Evolutionary conservation across 495 filamentous ascomycete species (phyloP).

Genomic region (Darksidea phi): DNA sequence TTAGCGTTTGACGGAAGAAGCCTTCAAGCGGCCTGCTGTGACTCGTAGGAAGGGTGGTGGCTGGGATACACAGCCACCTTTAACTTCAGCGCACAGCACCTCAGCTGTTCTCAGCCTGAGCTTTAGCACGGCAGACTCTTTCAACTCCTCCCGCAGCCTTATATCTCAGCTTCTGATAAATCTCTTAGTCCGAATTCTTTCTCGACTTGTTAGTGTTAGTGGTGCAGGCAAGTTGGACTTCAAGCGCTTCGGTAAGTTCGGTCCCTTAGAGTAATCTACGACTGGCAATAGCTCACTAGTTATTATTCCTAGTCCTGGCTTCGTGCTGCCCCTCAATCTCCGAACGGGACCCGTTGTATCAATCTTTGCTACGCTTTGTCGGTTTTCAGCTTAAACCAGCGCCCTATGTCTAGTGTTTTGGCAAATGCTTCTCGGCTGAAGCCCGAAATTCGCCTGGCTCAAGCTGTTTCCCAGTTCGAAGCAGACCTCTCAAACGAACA

Average conservation of each 20-base stretch:
- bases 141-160: slow-evolving; percentile 3
- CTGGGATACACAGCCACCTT: slow-evolving; percentile 16
- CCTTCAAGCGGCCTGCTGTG: slow-evolving; percentile 7
- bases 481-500: slow-evolving; percentile 44
- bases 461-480: slow-evolving; percentile 48
- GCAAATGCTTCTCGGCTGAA: slow-evolving; percentile 48
- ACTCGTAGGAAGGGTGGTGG: background rate
- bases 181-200: slow-evolving; percentile 6
- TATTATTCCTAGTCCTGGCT: background rate
- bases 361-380: too few species aligned
- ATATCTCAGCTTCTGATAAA: slow-evolving; percentile 11
- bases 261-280: slow-evolving; percentile 3
- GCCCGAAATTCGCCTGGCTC: slow-evolving; percentile 42
- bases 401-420: slow-evolving; percentile 50
- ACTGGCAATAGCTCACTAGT: slow-evolving; percentile 4
- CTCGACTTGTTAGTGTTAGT: slow-evolving; percentile 5
- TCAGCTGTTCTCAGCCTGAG: slow-evolving; percentile 14
- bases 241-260: slow-evolving; percentile 2
- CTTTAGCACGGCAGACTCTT: background rate
- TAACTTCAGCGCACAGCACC: slow-evolving; percentile 1
- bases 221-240: slow-evolving; percentile 4
- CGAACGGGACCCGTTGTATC: too few species aligned
- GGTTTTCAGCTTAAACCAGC: background rate
- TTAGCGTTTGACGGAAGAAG: slow-evolving; percentile 16
- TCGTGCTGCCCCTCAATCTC: slow-evolving; percentile 6